phyloP scores from a whole-genome alignment of 2,329 filamentous ascomycete genomes.

The Rachicladosporium sp. region DNA sequence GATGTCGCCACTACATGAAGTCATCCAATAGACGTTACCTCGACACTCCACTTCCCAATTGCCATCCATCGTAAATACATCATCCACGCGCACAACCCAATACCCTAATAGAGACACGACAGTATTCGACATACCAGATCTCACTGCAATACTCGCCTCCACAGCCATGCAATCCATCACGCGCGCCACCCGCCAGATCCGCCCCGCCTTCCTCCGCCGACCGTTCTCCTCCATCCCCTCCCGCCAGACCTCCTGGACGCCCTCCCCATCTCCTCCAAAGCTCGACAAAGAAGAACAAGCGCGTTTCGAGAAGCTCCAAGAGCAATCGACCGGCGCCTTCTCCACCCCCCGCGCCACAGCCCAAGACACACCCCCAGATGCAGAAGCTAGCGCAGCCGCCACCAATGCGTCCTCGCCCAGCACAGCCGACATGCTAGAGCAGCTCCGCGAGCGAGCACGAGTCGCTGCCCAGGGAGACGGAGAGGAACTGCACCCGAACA shows the following conservation, averaged over 20 bases:
- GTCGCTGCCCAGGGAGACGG: slow-evolving; percentile 46
- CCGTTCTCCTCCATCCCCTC: slow-evolving; percentile 23
- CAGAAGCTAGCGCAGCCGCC: slow-evolving; percentile 3
- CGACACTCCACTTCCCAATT: background rate
- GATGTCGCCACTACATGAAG: background rate
- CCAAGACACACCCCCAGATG: slow-evolving; percentile 19
- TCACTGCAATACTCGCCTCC: too few species aligned
- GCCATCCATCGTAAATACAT: too few species aligned
- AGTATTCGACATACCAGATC: background rate
- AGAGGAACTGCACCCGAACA: slow-evolving; percentile 56
- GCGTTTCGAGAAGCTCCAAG: slow-evolving; percentile 78
- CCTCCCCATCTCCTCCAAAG: slow-evolving; percentile 63
- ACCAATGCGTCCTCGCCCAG: slow-evolving; percentile 8
- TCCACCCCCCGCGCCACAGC: slow-evolving; percentile 47
- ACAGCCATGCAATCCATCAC: slow-evolving; percentile 13
- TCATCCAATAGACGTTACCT: background rate
- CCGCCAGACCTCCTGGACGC: slow-evolving; percentile 14
- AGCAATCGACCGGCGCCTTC: slow-evolving; percentile 61
- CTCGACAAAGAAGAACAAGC: slow-evolving; percentile 83
- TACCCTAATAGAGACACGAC: too few species aligned
- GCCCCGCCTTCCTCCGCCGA: slow-evolving; percentile 16
- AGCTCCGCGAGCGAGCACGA: slow-evolving; percentile 25
- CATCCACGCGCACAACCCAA: too few species aligned
- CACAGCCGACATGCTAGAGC: slow-evolving; percentile 16
- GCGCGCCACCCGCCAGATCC: slow-evolving; percentile 12